These are phyloP conservation scores for Sordariomycetes sp. DNA, from an alignment of 2,329 filamentous ascomycete species.

Conservation along the genomic window DNA sequence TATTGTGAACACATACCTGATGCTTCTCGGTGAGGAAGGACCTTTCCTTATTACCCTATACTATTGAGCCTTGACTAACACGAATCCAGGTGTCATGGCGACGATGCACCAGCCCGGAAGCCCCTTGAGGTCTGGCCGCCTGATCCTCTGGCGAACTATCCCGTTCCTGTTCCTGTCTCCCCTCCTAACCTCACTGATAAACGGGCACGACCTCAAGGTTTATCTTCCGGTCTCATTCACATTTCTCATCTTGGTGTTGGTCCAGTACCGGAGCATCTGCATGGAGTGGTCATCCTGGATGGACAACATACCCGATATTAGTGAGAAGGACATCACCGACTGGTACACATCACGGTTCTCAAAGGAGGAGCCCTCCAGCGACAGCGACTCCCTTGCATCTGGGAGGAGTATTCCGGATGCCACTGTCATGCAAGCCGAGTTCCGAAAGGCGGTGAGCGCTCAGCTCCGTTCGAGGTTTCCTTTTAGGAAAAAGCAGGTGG, in stretches of 20 bases:
- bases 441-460: constrained; percentile 21
- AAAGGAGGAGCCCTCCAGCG: constrained; percentile 9
- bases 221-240: constrained; percentile 43
- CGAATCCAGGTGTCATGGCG: constrained; percentile 18
- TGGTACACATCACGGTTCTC: constrained; percentile 28
- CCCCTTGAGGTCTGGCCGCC: constrained; percentile 45
- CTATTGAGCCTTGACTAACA: constrained; percentile 13
- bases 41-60: constrained; percentile 15
- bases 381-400: constrained; percentile 12
- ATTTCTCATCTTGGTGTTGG: constrained; percentile 38
- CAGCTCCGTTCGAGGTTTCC: not conserved
- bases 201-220: constrained; percentile 40
- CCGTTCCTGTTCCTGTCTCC: constrained; percentile 47
- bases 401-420: not conserved
- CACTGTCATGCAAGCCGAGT: constrained; percentile 8
- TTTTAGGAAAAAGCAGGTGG: constrained; percentile 5
- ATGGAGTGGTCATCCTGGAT: constrained; percentile 51
- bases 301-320: constrained; percentile 33
- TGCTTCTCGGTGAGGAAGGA: constrained; percentile 31
- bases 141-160: constrained; percentile 41
- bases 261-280: constrained; percentile 41
- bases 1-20: constrained; percentile 46
- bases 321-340: constrained; percentile 35
- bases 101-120: constrained; percentile 42
- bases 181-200: constrained; percentile 39